Percentiles rank a stretch among this genome's conserved stretches.
Evolutionary conservation across 257 asterid species (phyloP).

Genomic region (Schizonepeta tenuifolia): DNA sequence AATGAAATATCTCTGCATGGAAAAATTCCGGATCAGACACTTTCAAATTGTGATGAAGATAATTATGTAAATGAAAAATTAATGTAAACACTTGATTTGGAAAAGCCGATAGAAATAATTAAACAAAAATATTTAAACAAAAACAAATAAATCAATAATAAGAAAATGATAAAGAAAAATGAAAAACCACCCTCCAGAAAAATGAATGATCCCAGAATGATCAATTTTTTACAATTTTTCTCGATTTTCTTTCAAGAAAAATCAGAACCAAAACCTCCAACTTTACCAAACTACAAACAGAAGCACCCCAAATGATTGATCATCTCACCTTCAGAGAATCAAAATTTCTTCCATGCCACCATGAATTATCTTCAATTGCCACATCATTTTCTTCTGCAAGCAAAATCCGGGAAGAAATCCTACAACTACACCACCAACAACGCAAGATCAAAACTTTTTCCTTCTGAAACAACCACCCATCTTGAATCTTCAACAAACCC

Average conservation of each 20-base stretch:
- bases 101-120: background rate
- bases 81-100: background rate
- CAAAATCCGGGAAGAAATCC: slow-evolving; percentile 29
- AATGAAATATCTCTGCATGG: slow-evolving; percentile 29
- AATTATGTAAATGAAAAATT: slow-evolving; percentile 17
- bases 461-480: slow-evolving; percentile 25
- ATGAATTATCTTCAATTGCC: slow-evolving; percentile 38
- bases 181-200: slow-evolving; percentile 8
- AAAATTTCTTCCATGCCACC: slow-evolving; percentile 37
- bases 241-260: background rate
- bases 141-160: background rate
- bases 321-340: slow-evolving; percentile 48
- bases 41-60: slow-evolving; percentile 15
- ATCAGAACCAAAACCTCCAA: slow-evolving; percentile 30
- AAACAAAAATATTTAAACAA: background rate
- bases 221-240: slow-evolving; percentile 22
- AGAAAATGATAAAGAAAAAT: background rate
- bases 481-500: slow-evolving; percentile 33
- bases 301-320: slow-evolving; percentile 35
- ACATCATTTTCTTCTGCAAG: slow-evolving; percentile 36
- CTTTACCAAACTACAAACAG: slow-evolving; percentile 39
- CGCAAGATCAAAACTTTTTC: slow-evolving; percentile 38
- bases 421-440: slow-evolving; percentile 30
- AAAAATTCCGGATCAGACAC: slow-evolving; percentile 49
- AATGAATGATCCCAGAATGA: slow-evolving; percentile 16